Evolutionary conservation across 306 rosid genomes (phyloP), one percentile per base, ranked within the genome.

Genomic region (Prunus mongolica): DNA sequence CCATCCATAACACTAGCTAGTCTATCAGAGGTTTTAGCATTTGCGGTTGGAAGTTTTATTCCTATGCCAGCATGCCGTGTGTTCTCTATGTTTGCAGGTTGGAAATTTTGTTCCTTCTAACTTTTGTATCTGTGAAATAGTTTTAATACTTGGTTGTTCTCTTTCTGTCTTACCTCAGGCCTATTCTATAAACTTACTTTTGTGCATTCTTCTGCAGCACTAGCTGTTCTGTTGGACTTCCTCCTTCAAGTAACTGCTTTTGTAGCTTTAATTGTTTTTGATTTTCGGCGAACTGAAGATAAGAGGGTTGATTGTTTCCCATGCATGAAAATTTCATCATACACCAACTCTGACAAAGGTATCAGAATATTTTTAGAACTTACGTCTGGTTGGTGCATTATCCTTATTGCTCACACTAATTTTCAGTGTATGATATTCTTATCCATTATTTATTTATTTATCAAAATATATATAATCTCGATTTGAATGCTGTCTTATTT

Each of bases 31-130:
- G 99, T 95, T 82, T 74, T 95, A 83, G 99, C 99, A 69, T 95
- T 95, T 88, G 93, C 99, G 10, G 97, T 91, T 84, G 97, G 96
- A 74, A 92, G 97, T 88, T 92, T 95, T 81, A 95, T 95, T 87
- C 93, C 99, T 69, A 95, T 91, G 97, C 97, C 99, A 69, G 99
- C 99, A 27, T 90, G 96, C 79, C 97, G 99, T 19, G 97, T 95
- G 67, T 95, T 95, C 90, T 92, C 99, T 85, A 95, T 95, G 99
- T 95, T 95, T 90, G 99, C 99, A 69, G 97, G 99, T 92, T 75
- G 67, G 72, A 60, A 24, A 51, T 45, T 25, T 76, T 78, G 32
- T 30, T 69, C 65, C 51, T 55, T 38, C 44, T 19, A 72, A 67
- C 4, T 38, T 78, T 15, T 32, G 73, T 56, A 55, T 57, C 15